Conservation (phyloP, 2,329 filamentous ascomycete species). For the Colletotrichum sp. region DNA sequence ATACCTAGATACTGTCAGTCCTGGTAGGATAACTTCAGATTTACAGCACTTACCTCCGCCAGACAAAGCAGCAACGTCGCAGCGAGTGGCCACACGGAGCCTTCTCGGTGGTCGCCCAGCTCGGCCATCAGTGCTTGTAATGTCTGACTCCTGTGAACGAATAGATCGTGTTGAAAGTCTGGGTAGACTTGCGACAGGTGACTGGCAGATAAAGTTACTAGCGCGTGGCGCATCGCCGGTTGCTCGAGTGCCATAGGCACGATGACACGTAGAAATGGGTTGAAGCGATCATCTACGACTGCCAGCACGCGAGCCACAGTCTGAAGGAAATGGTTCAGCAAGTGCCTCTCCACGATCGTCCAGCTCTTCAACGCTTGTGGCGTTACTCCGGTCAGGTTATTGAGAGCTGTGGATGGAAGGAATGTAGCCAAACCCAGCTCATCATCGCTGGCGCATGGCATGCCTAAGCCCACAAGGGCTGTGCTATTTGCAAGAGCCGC, state of each 20-base stretch:
- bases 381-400: not conserved
- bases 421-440: not conserved
- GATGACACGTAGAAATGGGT: not conserved
- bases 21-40: too few species aligned
- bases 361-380: not conserved
- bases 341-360: not conserved
- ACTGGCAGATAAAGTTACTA: not conserved
- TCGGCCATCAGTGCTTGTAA: too few species aligned
- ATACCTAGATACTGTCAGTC: too few species aligned
- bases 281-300: not conserved
- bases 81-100: too few species aligned
- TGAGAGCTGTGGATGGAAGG: not conserved
- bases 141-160: too few species aligned
- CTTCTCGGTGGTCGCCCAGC: too few species aligned
- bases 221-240: not conserved
- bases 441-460: not conserved
- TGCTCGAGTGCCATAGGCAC: not conserved
- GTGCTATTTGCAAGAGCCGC: not conserved
- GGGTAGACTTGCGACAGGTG: too few species aligned
- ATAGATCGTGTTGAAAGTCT: too few species aligned
- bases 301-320: not conserved
- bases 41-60: too few species aligned
- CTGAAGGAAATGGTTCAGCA: not conserved
- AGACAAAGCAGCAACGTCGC: too few species aligned
- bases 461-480: not conserved